Base-by-base conservation (phyloP, 306 rosid genomes). In the Vigna mungo region DNA sequence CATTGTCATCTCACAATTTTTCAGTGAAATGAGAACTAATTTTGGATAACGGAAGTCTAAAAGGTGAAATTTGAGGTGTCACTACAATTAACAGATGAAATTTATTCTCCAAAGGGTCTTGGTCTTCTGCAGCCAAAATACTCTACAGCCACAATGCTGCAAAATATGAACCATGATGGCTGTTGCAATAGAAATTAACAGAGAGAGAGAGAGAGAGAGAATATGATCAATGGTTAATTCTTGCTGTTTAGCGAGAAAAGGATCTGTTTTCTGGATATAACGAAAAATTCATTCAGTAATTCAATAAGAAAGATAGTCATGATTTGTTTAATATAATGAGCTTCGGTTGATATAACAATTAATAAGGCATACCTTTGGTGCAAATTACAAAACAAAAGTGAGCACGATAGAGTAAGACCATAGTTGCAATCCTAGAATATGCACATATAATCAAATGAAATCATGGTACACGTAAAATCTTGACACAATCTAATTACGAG, bases 401-500 rank as follows among this genome's bases (percentile, higher is more conserved):
- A 9, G 41, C 10, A 12, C 5, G 37, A 36, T 23, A 15, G 44
- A 41, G 47, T 23, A 53, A 67, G 44, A 52, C 72, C 76, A 71
- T 49, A 55, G 69, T 20, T 54, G 67, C 72, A 73, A 75, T 68
- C 67, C 60, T 21, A 74, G 68, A 74, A 72, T 78, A 55, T 65
- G 58, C 74, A 71, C 79, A 65, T 54, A 41, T 53, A 74, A 58
- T 59, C 23, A 16, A 36, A 65, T 59, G 63, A 56, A 17, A 56
- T 13, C 63, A 68, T 60, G 55, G 69, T 54, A 59, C 25, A 75
- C 78, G 76, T 51, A 72, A 6, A 71, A 78, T 75, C 76, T 55
- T n/a, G 63, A 46, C n/a, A 68, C 51, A 52, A 2, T 25, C 74
- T 32, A 13, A 18, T 47, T 60, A 67, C 55, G 43, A 75, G 66